Conservation (phyloP, 805 yeast species). For the Candida piceae region DNA sequence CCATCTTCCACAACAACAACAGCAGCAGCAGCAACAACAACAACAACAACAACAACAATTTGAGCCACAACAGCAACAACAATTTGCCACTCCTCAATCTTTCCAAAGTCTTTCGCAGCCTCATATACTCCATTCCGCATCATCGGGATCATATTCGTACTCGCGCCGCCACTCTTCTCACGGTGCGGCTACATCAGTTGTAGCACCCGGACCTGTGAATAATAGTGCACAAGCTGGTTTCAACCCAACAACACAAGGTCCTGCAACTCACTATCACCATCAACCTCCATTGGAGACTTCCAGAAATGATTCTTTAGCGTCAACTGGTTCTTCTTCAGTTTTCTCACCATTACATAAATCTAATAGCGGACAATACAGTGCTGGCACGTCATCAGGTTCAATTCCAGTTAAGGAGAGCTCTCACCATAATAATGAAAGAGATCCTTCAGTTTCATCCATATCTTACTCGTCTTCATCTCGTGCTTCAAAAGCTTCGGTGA, state of each 20-base stretch:
- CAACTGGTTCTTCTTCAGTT: slow-evolving; percentile 4
- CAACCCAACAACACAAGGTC: neutral
- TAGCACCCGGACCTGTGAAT: neutral
- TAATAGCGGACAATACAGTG: neutral
- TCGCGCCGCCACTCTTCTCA: slow-evolving; percentile 2
- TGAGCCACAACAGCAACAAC: neutral
- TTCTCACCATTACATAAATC: slow-evolving; percentile 2
- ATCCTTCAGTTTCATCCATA: neutral
- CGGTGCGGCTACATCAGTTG: neutral
- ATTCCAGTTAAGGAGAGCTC: neutral
- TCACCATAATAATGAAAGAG: neutral
- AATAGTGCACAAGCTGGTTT: neutral
- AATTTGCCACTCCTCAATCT: slow-evolving; percentile 2
- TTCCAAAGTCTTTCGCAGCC: slow-evolving; percentile 1
- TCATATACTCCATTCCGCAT: neutral
- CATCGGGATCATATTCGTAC: neutral
- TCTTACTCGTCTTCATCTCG: neutral
- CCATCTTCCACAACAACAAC: neutral
- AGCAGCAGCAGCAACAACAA: neutral
- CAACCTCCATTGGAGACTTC: slow-evolving; percentile 1
- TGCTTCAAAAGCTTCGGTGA: slow-evolving; percentile 1
- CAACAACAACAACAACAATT: neutral
- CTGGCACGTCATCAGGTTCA: neutral
- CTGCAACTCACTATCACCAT: neutral
- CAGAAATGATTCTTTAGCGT: slow-evolving; percentile 2